Percentiles rank a stretch among this genome's conserved stretches.
These are phyloP conservation scores for Pseudopithomyces chartarum DNA, from an alignment of 2,329 filamentous ascomycete species.

Conservation along the genomic window DNA sequence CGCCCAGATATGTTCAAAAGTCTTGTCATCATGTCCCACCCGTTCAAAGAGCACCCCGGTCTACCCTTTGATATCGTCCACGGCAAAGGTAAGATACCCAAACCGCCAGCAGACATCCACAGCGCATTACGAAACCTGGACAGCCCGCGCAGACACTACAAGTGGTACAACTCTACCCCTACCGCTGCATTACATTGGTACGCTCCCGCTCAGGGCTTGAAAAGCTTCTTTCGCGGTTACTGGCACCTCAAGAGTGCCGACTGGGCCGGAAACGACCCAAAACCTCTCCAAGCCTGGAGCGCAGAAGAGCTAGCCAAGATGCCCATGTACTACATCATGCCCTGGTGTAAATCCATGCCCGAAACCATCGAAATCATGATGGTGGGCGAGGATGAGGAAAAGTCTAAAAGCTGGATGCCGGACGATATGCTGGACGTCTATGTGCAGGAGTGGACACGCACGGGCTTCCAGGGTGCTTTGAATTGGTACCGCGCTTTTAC, in stretches of 20 bases:
- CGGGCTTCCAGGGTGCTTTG: slow-evolving; percentile 67
- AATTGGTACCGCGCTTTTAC: slow-evolving; percentile 71
- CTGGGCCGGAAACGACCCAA: slow-evolving; percentile 61
- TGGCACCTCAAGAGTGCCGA: slow-evolving; percentile 70
- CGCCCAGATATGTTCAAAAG: slow-evolving; percentile 68
- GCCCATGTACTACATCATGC: slow-evolving; percentile 74
- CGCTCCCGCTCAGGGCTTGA: slow-evolving; percentile 57
- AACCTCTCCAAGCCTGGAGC: slow-evolving; percentile 60
- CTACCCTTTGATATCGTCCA: slow-evolving; percentile 56
- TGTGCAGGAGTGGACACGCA: slow-evolving; percentile 63
- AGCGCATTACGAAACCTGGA: slow-evolving; percentile 58
- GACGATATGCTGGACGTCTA: slow-evolving; percentile 65
- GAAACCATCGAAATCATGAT: slow-evolving; percentile 62
- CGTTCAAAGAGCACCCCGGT: slow-evolving; percentile 59
- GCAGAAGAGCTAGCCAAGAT: slow-evolving; percentile 63
- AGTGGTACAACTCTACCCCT: slow-evolving; percentile 65
- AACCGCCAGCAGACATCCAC: slow-evolving; percentile 55
- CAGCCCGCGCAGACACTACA: slow-evolving; percentile 70
- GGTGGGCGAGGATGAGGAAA: slow-evolving; percentile 54
- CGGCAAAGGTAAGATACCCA: slow-evolving; percentile 25
- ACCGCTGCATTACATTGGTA: slow-evolving; percentile 56
- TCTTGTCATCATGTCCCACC: slow-evolving; percentile 68
- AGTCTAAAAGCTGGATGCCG: slow-evolving; percentile 60
- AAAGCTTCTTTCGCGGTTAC: slow-evolving; percentile 68
- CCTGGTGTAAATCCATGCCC: slow-evolving; percentile 62